These are phyloP conservation scores for Colletotrichum salicis DNA, from an alignment of 2,329 filamentous ascomycete genomes.

Conservation along the genomic window DNA sequence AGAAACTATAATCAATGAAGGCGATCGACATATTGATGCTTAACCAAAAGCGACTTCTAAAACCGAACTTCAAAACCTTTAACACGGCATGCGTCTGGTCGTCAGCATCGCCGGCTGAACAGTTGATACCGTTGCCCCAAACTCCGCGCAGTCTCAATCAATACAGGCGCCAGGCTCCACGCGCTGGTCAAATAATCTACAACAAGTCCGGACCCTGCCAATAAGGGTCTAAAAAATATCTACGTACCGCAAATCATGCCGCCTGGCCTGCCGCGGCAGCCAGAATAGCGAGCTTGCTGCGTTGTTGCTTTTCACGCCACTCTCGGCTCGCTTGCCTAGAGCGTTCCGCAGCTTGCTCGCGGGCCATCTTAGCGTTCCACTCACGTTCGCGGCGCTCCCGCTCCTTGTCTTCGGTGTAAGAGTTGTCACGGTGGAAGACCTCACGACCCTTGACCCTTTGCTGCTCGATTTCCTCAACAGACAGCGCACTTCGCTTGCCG, in stretches of 20 bases:
- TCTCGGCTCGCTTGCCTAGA: constrained; percentile 68
- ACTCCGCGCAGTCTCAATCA: constrained; percentile 8
- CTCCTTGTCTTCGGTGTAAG: constrained; percentile 57
- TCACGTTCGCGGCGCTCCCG: constrained; percentile 66
- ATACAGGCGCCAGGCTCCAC: background rate
- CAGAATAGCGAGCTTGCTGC: constrained; percentile 45
- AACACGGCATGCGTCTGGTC: background rate
- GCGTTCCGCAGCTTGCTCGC: constrained; percentile 70
- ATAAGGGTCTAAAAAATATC: too few species aligned
- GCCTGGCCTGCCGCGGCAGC: constrained; percentile 9
- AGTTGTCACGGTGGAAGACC: constrained; percentile 64
- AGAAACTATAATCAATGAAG: background rate
- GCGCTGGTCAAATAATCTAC: constrained; percentile 1
- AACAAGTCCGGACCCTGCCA: constrained; percentile 4
- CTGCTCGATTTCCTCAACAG: constrained; percentile 60
- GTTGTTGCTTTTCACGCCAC: constrained; percentile 70
- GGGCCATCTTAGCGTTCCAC: constrained; percentile 61
- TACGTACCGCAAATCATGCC: background rate
- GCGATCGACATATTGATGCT: background rate
- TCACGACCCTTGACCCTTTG: constrained; percentile 65
- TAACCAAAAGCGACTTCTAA: background rate
- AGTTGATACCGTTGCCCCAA: background rate
- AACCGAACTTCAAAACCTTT: background rate
- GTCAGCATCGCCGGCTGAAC: background rate
- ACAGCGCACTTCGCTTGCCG: constrained; percentile 60